A percentile compares a stretch with the other conserved stretches of the same genome.
Conservation (phyloP, 495 filamentous ascomycete species). For the Aspergillus homomorphus region DNA sequence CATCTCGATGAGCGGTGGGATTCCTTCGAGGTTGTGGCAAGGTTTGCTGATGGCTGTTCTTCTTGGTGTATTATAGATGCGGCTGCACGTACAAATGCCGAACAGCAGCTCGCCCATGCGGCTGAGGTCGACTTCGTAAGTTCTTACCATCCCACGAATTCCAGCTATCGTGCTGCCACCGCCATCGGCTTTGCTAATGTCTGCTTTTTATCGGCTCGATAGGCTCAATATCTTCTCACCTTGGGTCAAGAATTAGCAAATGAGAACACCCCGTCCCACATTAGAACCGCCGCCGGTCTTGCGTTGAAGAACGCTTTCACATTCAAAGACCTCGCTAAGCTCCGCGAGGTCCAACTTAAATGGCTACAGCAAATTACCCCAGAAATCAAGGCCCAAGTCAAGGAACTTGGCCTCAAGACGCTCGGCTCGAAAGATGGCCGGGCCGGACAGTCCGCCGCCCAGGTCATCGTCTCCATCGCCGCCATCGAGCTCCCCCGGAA, state of each 20-base stretch:
- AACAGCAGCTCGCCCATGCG: slow-evolving; percentile 89
- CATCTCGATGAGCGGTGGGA: slow-evolving; percentile 1
- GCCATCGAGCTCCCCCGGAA: slow-evolving; percentile 88
- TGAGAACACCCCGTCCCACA: slow-evolving; percentile 74
- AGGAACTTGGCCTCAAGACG: slow-evolving; percentile 82
- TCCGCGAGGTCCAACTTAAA: slow-evolving; percentile 84
- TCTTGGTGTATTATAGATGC: slow-evolving; percentile 62
- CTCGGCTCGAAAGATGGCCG: slow-evolving; percentile 70
- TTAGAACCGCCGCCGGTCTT: slow-evolving; percentile 90
- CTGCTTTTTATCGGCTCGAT: slow-evolving; percentile 16
- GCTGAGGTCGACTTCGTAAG: slow-evolving; percentile 93
- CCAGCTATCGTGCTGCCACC: slow-evolving; percentile 2
- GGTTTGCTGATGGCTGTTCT: slow-evolving; percentile 25
- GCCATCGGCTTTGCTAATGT: slow-evolving; percentile 18
- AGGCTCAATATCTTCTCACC: slow-evolving; percentile 88
- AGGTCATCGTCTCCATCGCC: slow-evolving; percentile 92
- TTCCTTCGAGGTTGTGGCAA: background rate
- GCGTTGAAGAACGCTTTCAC: slow-evolving; percentile 96
- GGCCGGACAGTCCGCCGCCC: slow-evolving; percentile 84
- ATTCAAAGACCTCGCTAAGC: slow-evolving; percentile 79
- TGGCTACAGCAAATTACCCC: slow-evolving; percentile 79
- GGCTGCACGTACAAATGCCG: slow-evolving; percentile 79
- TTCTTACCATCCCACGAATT: slow-evolving; percentile 23
- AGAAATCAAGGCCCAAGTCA: slow-evolving; percentile 78
- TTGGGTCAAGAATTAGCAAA: slow-evolving; percentile 91